phyloP scores from a whole-genome alignment of 2,329 filamentous ascomycete species.

The Phialophora expanda region DNA sequence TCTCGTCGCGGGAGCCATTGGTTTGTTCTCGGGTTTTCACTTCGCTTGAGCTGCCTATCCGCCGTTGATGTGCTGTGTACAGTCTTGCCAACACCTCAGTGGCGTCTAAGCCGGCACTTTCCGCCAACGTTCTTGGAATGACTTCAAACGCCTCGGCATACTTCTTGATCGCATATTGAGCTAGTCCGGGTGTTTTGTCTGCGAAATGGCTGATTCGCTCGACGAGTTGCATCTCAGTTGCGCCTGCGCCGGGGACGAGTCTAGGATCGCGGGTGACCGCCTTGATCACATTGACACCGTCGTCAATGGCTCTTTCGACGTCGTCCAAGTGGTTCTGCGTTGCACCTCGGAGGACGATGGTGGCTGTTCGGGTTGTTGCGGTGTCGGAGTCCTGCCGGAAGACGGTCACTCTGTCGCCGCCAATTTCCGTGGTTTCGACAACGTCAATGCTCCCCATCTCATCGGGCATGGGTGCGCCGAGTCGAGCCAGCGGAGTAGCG shows the following conservation, averaged over 20 bases:
- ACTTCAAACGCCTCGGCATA: slow-evolving; percentile 98
- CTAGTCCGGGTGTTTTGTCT: slow-evolving; percentile 88
- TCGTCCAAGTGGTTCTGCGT: slow-evolving; percentile 99
- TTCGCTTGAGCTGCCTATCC: slow-evolving; percentile 27
- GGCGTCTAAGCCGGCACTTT: slow-evolving; percentile 92
- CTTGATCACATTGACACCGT: slow-evolving; percentile 98
- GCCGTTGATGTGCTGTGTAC: slow-evolving; percentile 84
- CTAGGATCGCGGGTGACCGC: slow-evolving; percentile 93
- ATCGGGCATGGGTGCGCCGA: slow-evolving; percentile 99
- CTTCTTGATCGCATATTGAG: slow-evolving; percentile 97
- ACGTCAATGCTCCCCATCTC: slow-evolving; percentile 96
- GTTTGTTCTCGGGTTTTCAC: slow-evolving; percentile 38
- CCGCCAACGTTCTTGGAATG: slow-evolving; percentile 88
- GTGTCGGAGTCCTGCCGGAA: slow-evolving; percentile 86
- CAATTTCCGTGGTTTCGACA: slow-evolving; percentile 96
- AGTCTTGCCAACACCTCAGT: slow-evolving; percentile 93
- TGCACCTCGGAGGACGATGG: slow-evolving; percentile 89
- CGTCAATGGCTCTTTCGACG: slow-evolving; percentile 93
- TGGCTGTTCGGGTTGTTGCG: slow-evolving; percentile 89
- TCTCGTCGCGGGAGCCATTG: slow-evolving; percentile 32
- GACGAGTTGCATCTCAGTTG: slow-evolving; percentile 90
- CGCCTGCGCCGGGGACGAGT: slow-evolving; percentile 90
- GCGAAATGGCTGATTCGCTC: slow-evolving; percentile 89
- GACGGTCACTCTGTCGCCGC: slow-evolving; percentile 95
- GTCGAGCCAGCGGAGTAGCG: slow-evolving; percentile 90